These are phyloP conservation scores for Suillus clintonianus DNA, from an alignment of 768 basidiomycete genomes.

Conservation along the genomic window DNA sequence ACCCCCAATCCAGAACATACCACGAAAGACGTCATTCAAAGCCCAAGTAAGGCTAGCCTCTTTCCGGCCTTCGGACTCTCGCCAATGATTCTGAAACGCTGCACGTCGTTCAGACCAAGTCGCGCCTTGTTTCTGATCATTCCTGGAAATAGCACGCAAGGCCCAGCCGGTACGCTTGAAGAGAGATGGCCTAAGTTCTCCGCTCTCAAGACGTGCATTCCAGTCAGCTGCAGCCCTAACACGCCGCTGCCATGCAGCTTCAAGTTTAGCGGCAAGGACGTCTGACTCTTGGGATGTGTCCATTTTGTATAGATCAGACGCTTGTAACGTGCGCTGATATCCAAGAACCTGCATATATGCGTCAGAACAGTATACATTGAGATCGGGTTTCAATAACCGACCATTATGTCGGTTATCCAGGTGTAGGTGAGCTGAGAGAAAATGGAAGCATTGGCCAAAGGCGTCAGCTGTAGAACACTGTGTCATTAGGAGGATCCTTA, in stretches of 20 bases:
- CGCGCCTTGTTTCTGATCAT: constrained; percentile 7
- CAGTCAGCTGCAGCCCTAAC: constrained; percentile 51
- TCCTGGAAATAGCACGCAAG: constrained; percentile 19
- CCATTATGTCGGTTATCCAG: constrained; percentile 68
- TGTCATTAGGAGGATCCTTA: neutral
- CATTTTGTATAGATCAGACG: constrained; percentile 74
- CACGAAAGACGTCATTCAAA: constrained; percentile 59
- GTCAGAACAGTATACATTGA: neutral
- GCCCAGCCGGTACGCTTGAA: constrained; percentile 43
- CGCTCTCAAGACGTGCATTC: constrained; percentile 50
- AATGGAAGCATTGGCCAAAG: constrained; percentile 57
- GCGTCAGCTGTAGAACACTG: constrained; percentile 44
- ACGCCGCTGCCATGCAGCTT: constrained; percentile 55
- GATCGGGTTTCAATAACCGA: constrained; percentile 13
- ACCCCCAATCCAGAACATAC: constrained; percentile 65
- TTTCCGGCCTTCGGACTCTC: constrained; percentile 43
- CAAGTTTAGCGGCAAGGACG: constrained; percentile 51
- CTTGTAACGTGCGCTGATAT: constrained; percentile 72
- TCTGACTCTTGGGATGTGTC: constrained; percentile 51
- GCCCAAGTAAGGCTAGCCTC: constrained; percentile 59
- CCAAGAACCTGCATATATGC: constrained; percentile 48
- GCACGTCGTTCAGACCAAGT: constrained; percentile 27
- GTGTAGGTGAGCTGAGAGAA: constrained; percentile 62
- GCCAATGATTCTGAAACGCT: constrained; percentile 45
- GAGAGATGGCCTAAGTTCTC: constrained; percentile 45